A percentile compares a stretch with the other conserved stretches of the same genome.
Conservation (phyloP, 2,329 filamentous ascomycete species). For the Aspergillus sojae region DNA sequence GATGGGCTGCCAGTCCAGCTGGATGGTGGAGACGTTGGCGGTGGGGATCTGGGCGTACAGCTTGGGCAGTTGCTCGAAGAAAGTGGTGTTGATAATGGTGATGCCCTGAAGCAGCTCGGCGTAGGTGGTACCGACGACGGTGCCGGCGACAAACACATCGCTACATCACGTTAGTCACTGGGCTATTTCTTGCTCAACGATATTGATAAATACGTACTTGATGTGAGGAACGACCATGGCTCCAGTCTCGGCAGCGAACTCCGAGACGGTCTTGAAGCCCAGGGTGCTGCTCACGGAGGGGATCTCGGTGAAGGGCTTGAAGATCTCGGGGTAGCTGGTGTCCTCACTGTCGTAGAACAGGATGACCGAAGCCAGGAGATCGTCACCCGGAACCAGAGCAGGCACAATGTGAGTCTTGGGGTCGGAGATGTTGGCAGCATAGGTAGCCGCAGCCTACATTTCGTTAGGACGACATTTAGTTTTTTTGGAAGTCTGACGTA, state of each 20-base stretch:
- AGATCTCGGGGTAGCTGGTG: conserved; percentile 33
- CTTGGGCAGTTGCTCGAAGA: conserved; percentile 44
- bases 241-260: conserved; percentile 36
- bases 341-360: conserved; percentile 42
- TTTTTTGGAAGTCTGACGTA: neutral
- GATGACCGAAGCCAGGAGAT: conserved; percentile 37
- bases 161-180: conserved; percentile 6
- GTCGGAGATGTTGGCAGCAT: conserved; percentile 32
- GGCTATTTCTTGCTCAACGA: no score
- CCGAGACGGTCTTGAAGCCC: conserved; percentile 39
- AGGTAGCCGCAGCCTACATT: conserved; percentile 28
- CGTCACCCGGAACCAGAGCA: conserved; percentile 29
- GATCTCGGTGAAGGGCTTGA: conserved; percentile 41
- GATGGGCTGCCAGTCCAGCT: conserved; percentile 44
- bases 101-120: conserved; percentile 40
- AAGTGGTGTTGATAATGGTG: conserved; percentile 42
- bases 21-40: conserved; percentile 44
- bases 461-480: conserved; percentile 4
- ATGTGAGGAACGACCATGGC: conserved; percentile 37
- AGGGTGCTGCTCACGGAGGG: conserved; percentile 37
- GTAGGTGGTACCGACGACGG: conserved; percentile 32
- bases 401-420: conserved; percentile 35
- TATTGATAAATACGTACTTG: conserved; percentile 25
- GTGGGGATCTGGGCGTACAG: conserved; percentile 36
- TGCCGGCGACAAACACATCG: conserved; percentile 42